Conservation (phyloP, 2,329 filamentous ascomycete genomes). For the Monosporascus cannonballus region DNA sequence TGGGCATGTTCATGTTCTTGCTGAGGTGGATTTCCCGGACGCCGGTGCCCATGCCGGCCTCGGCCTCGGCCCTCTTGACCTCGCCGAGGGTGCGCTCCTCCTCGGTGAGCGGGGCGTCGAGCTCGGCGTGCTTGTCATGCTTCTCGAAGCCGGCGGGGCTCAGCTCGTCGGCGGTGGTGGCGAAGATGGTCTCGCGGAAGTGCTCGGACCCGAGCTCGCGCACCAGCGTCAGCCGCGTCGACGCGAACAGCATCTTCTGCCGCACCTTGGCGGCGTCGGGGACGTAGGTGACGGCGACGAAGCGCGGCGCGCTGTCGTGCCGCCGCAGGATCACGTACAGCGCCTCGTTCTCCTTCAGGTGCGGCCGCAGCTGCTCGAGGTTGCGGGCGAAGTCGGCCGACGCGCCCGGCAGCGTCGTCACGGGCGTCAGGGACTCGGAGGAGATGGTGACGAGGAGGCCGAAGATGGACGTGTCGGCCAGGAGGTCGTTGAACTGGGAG, state of each 20-base stretch:
- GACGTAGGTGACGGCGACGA: slow-evolving; percentile 71
- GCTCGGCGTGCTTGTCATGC: slow-evolving; percentile 60
- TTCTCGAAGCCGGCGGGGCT: slow-evolving; percentile 63
- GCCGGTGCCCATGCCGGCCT: slow-evolving; percentile 63
- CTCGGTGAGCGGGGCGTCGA: slow-evolving; percentile 68
- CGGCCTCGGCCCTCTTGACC: slow-evolving; percentile 69
- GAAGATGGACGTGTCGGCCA: slow-evolving; percentile 55
- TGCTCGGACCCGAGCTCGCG: slow-evolving; percentile 73
- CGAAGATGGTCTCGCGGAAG: slow-evolving; percentile 71
- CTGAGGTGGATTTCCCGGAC: slow-evolving; percentile 53
- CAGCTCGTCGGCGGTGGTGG: slow-evolving; percentile 63
- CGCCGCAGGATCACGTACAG: slow-evolving; percentile 72
- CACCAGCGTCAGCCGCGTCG: slow-evolving; percentile 67
- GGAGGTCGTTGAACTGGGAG: slow-evolving; percentile 64
- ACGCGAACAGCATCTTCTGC: slow-evolving; percentile 82
- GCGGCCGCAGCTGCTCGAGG: slow-evolving; percentile 53
- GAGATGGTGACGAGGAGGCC: slow-evolving; percentile 67
- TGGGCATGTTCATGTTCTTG: slow-evolving; percentile 50
- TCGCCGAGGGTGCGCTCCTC: slow-evolving; percentile 67
- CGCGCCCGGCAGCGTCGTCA: slow-evolving; percentile 46
- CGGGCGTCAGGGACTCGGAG: slow-evolving; percentile 60
- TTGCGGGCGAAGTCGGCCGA: slow-evolving; percentile 57
- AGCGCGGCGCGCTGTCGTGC: slow-evolving; percentile 48
- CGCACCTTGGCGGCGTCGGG: slow-evolving; percentile 73
- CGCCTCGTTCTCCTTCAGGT: slow-evolving; percentile 60